These are phyloP conservation scores for Torrubiellomyces zombiae DNA, from an alignment of 2,329 filamentous ascomycete genomes.

Conservation along the genomic window DNA sequence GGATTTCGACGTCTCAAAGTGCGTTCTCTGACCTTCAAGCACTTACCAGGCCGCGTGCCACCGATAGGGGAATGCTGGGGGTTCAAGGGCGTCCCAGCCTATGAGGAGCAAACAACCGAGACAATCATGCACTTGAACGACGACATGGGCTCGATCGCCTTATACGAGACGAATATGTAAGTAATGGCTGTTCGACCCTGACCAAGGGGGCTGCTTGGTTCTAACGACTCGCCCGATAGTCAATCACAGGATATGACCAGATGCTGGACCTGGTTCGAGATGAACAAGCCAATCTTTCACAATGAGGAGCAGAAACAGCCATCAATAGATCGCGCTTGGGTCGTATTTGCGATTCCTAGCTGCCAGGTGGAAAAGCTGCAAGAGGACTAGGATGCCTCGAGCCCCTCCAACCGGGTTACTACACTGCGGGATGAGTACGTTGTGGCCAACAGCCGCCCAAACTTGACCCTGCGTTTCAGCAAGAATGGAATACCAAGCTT, in stretches of 20 bases:
- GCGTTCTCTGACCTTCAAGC: too few species aligned
- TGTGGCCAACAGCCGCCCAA: slow-evolving; percentile 3
- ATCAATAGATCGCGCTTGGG: background rate
- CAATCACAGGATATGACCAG: background rate
- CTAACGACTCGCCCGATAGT: too few species aligned
- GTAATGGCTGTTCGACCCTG: too few species aligned
- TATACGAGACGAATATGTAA: too few species aligned
- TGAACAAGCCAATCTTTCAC: background rate
- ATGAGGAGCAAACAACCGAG: too few species aligned
- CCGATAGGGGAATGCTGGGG: too few species aligned
- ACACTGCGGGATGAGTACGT: background rate
- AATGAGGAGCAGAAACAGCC: background rate
- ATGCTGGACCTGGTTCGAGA: background rate
- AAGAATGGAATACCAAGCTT: slow-evolving; percentile 10
- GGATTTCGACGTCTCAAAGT: too few species aligned
- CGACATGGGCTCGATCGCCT: too few species aligned
- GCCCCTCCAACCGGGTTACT: slow-evolving; percentile 1
- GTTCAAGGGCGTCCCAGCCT: too few species aligned
- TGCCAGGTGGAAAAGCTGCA: background rate
- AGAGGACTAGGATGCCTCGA: background rate
- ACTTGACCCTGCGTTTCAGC: slow-evolving; percentile 8
- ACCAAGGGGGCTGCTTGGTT: too few species aligned
- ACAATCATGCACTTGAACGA: too few species aligned
- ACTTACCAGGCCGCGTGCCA: too few species aligned
- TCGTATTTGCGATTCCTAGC: background rate